Conservation (phyloP, 352 stramenopile genomes). For the Phytopythium vexans region DNA sequence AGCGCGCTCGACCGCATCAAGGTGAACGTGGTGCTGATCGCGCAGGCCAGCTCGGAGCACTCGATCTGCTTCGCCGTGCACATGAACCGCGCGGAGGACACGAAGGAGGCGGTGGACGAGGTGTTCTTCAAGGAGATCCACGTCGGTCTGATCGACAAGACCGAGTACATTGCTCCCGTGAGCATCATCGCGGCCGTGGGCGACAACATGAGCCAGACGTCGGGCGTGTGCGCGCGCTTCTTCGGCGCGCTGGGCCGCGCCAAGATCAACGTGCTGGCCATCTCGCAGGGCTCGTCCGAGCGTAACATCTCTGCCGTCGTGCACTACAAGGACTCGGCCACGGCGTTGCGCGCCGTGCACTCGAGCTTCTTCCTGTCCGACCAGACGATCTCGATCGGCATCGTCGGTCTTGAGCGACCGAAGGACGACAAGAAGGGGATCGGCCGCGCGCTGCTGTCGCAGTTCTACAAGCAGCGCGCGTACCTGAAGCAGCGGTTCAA, state of each 20-base stretch:
- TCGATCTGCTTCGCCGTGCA: constrained; percentile 95
- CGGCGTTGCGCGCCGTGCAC: constrained; percentile 92
- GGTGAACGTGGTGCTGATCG: constrained; percentile 95
- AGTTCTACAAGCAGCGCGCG: constrained; percentile 83
- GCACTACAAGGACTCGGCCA: constrained; percentile 80
- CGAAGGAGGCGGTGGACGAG: constrained; percentile 75
- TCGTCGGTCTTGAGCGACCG: constrained; percentile 83
- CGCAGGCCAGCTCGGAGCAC: constrained; percentile 93
- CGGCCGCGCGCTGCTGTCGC: constrained; percentile 84
- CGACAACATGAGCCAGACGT: constrained; percentile 93
- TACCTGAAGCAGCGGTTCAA: constrained; percentile 82
- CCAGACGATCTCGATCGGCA: constrained; percentile 89
- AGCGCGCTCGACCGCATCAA: constrained; percentile 89
- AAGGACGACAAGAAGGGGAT: constrained; percentile 46
- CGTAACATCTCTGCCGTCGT: constrained; percentile 96
- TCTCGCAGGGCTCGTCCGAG: constrained; percentile 93
- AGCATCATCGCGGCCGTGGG: constrained; percentile 96
- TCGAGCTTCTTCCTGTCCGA: constrained; percentile 94
- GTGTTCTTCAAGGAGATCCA: constrained; percentile 89
- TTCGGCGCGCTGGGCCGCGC: constrained; percentile 91
- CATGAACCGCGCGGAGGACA: constrained; percentile 60
- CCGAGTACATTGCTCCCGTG: constrained; percentile 82
- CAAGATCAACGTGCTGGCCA: constrained; percentile 94
- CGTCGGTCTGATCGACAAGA: constrained; percentile 77
- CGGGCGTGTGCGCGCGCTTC: constrained; percentile 92